Evolutionary conservation across 148 eudicot genomes (phyloP).

Genomic region (Cornus suecica): DNA sequence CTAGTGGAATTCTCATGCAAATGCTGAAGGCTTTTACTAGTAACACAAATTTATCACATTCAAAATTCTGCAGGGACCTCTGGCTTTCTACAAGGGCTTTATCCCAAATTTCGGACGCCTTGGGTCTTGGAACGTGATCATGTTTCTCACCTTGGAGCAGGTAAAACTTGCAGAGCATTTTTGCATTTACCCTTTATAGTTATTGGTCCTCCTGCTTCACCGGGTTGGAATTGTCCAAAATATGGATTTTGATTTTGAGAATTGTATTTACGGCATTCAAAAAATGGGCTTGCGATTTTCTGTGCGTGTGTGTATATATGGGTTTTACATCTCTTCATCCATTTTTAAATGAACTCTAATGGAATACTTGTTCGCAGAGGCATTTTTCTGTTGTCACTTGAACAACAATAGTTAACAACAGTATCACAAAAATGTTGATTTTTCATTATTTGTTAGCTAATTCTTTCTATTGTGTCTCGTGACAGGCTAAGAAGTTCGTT

Average conservation of each 20-base stretch:
- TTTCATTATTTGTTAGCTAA: neutral
- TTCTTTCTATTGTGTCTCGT: conserved; percentile 3
- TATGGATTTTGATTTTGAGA: neutral
- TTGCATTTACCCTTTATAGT: neutral
- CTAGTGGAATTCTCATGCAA: neutral
- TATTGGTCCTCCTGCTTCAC: neutral
- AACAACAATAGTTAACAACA: neutral
- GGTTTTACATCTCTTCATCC: neutral
- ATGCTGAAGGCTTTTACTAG: neutral
- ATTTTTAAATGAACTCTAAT: neutral
- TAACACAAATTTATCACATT: neutral
- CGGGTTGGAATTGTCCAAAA: neutral
- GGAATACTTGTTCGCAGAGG: neutral
- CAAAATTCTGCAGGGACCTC: conserved; percentile 79
- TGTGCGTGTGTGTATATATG: neutral
- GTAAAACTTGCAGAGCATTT: conserved; percentile 32
- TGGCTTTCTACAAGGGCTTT: conserved; percentile 95
- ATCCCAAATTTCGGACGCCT: conserved; percentile 92
- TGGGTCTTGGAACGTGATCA: conserved; percentile 98
- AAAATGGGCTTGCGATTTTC: neutral
- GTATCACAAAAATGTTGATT: neutral
- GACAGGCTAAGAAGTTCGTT: conserved; percentile 80
- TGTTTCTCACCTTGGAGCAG: conserved; percentile 98
- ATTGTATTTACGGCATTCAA: neutral
- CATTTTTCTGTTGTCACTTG: neutral